Base-by-base conservation (phyloP, 75 land plant genomes). In the Cupressus sempervirens region DNA sequence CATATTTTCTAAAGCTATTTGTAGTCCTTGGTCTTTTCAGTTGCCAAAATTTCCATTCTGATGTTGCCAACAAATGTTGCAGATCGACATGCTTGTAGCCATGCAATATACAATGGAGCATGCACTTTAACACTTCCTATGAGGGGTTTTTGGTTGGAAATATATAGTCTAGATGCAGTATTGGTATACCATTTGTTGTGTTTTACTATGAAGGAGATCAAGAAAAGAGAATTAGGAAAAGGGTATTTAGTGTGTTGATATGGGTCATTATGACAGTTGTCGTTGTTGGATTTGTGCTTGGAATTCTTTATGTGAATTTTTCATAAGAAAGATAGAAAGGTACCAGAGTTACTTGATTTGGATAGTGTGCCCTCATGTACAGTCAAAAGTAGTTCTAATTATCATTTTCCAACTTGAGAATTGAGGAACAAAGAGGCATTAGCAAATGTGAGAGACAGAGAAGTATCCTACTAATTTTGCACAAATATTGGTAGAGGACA, bases 141-240 rank as follows among this genome's bases (percentile, higher is more conserved):
- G 99, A 98, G 92, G 90, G 88, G 91, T 70, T 93, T 98, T 15
- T 98, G 99, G 98, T 93, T 96, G 80, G 95, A 89, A 30, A 84
- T 96, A 48, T 98, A 98, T 80, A 94, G 94, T 40, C 85, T 90
- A 53, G 94, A 96, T 84, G 96, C 98, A 10, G 67, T 98, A 12
- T 94, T 98, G n/a, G 95, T 98, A 94, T 94, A 62, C 99, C 99
- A 18, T 98, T 98, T 76, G 91, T 96, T 41, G 93, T 98, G 90
- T 98, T 98, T 86, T 98, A 93, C 88, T 98, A 96, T 86, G n/a
- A n/a, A n/a, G n/a, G n/a, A n/a, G n/a, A n/a, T n/a, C n/a, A n/a
- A n/a, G n/a, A n/a, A n/a, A n/a, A 98, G 95, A 91, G 86, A 45
- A 81, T 88, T 13, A 88, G 91, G 29, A 92, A 94, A 84, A 84